Evolutionary conservation across 495 filamentous ascomycete genomes (phyloP), one percentile per base, ranked within the genome.

Genomic region (Bacidia rubella): DNA sequence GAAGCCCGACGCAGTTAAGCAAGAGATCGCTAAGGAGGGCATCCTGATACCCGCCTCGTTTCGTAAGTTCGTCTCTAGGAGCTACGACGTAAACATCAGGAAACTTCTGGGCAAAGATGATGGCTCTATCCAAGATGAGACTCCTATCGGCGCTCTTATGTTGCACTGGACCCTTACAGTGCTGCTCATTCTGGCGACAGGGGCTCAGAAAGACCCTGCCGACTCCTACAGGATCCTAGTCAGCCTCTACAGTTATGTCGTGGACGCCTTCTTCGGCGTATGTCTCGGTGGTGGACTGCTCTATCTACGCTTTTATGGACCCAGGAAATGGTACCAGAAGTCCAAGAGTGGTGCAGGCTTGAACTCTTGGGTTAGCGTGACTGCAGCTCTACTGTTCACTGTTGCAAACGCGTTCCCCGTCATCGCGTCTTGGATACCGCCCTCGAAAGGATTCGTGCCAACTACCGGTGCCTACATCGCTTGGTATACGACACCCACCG

Each of bases 21-120:
- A 66, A 52, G 63, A 64, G 52, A 66, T 66, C 25, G 63, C 63
- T n/a, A 66, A 66, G 52, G 62, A 66, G 47, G 62, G 62, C 12
- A 49, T 66, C 29, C 47, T 79, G 3, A n/a, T n/a, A n/a, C n/a
- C n/a, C n/a, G n/a, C n/a, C 29, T 76, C 75, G 0, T 73, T 59
- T 23, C 65, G 69, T 0, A 59, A 62, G 12, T 65, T 74, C 49
- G 69, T 77, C 49, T 70, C 68, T 21, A 50, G 61, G 11, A 67
- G 67, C 23, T 52, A 49, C 35, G 59, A 64, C 47, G 61, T 60
- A 5, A 53, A 61, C 47, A 15, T 68, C 43, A 56, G 52, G 27
- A 22, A 41, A 21, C 39, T 41, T 19, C 22, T 49, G 17, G 46
- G 49, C 23, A 35, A 24, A 25, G 3, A 24, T 27, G 3, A 27